Base-by-base conservation (phyloP, 352 stramenopile species). In the Phytophthora idaei region DNA sequence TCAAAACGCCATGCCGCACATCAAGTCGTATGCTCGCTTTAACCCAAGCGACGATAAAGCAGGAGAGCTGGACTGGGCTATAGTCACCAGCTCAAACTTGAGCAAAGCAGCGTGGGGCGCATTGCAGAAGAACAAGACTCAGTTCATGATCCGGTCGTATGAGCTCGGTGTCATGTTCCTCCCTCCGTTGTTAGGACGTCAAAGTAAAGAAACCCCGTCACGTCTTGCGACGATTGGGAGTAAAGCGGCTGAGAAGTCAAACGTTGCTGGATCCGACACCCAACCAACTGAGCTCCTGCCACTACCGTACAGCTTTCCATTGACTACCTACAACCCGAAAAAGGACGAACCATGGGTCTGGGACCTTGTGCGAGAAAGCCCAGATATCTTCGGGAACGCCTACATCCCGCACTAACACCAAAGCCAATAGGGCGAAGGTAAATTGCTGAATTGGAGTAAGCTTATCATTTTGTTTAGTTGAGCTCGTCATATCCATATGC, bases 81-180 rank as follows among this genome's bases (percentile, higher is more conserved):
- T 95, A 9, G 58, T 95, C n/a, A 90, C 85, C 2, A 95, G 87
- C 63, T 80, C 85, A 4, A 95, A 95, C 49, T 68, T 93, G 41
- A 95, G 87, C 75, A 93, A 93, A 64, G 87, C 85, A 3, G 87
- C 87, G 21, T 95, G 87, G 87, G 87, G 87, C 0, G 39, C 77
- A 0, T 54, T 84, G n/a, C 85, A 95, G 69, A 93, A 90, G 53
- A 85, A 85, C 64, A 74, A 80, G 37, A 76, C 81, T 7, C 87
- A 95, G 52, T 75, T 95, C 47, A 91, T 93, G 82, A 88, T 95
- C 53, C 78, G 87, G 17, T 93, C 85, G 1, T 95, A 94, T 64
- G 87, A 95, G 53, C 71, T 95, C 4, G 87, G 87, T 0, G 77
- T 95, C 17, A 73, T 95, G 45, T 93, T 93, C 47, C 55, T 93